Conservation (phyloP, 805 yeast genomes). For the Scheffersomyces lignosus region DNA sequence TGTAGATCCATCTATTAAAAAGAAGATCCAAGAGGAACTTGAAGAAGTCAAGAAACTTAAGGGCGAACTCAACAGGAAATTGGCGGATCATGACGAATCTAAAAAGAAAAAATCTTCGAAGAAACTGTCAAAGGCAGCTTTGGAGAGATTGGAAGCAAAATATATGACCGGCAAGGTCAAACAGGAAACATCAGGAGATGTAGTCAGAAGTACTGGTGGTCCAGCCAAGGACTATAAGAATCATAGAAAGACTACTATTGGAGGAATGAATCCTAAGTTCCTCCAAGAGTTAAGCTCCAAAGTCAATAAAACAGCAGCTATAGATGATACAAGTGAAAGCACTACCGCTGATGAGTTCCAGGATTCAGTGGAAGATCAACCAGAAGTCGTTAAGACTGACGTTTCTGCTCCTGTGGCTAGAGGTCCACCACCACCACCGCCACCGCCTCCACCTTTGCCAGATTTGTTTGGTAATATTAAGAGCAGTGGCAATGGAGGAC, state of each 20-base stretch:
- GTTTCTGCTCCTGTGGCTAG: slow-evolving; percentile 8
- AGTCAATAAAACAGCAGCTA: slow-evolving; percentile 44
- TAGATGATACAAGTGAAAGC: slow-evolving; percentile 23
- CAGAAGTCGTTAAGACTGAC: slow-evolving; percentile 1
- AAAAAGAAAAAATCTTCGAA: slow-evolving; percentile 8
- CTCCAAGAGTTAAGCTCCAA: slow-evolving; percentile 53
- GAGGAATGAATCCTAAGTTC: slow-evolving; percentile 48
- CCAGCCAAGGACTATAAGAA: slow-evolving; percentile 26
- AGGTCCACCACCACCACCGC: slow-evolving; percentile 33
- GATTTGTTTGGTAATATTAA: slow-evolving; percentile 12
- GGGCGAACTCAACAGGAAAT: slow-evolving; percentile 39
- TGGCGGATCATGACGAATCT: slow-evolving; percentile 22
- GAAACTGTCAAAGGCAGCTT: slow-evolving; percentile 14
- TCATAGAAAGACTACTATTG: slow-evolving; percentile 34
- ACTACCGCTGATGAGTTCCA: slow-evolving; percentile 2
- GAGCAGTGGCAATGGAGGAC: not conserved
- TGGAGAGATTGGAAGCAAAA: slow-evolving; percentile 42
- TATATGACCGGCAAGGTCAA: slow-evolving; percentile 46
- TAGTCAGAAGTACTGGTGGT: slow-evolving; percentile 11
- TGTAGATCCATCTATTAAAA: slow-evolving; percentile 34
- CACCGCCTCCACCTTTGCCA: slow-evolving; percentile 30
- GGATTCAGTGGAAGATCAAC: not conserved
- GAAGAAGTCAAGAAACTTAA: slow-evolving; percentile 43
- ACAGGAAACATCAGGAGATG: slow-evolving; percentile 10
- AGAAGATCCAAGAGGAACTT: slow-evolving; percentile 41